phyloP scores from a whole-genome alignment of 305 asterid genomes.

The Ajuga reptans region DNA sequence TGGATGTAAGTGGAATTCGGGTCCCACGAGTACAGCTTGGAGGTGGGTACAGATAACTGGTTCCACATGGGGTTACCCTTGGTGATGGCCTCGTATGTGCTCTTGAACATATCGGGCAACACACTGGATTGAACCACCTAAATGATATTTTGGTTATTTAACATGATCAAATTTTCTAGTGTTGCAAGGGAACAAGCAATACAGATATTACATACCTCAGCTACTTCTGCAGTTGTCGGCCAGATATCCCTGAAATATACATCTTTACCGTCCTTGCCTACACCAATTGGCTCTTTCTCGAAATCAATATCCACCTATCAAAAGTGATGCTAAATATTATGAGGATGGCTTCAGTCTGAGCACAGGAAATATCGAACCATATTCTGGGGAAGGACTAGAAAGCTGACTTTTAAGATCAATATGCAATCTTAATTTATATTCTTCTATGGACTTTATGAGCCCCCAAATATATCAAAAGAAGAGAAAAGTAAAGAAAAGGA shows the following conservation, averaged over 20 bases:
- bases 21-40: slow-evolving; percentile 82
- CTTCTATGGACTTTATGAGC: neutral
- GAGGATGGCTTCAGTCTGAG: neutral
- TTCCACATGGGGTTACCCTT: slow-evolving; percentile 90
- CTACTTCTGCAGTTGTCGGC: slow-evolving; percentile 90
- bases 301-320: slow-evolving; percentile 86
- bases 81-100: slow-evolving; percentile 81
- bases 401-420: neutral
- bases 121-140: slow-evolving; percentile 88
- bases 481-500: neutral
- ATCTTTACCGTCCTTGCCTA: slow-evolving; percentile 71
- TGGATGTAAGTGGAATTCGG: slow-evolving; percentile 81
- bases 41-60: slow-evolving; percentile 51
- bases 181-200: neutral
- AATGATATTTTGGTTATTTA: slow-evolving; percentile 5
- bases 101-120: slow-evolving; percentile 85
- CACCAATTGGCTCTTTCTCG: slow-evolving; percentile 87
- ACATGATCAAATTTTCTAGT: neutral
- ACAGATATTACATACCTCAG: slow-evolving; percentile 48
- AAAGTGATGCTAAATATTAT: neutral
- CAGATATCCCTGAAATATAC: slow-evolving; percentile 85
- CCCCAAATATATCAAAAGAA: neutral
- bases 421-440: neutral
- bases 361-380: neutral
- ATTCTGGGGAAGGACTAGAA: neutral